Evolutionary conservation across 202 grass and related monocot species (phyloP), one percentile per base, ranked within the genome.

Genomic region (Eragrostis tef): DNA sequence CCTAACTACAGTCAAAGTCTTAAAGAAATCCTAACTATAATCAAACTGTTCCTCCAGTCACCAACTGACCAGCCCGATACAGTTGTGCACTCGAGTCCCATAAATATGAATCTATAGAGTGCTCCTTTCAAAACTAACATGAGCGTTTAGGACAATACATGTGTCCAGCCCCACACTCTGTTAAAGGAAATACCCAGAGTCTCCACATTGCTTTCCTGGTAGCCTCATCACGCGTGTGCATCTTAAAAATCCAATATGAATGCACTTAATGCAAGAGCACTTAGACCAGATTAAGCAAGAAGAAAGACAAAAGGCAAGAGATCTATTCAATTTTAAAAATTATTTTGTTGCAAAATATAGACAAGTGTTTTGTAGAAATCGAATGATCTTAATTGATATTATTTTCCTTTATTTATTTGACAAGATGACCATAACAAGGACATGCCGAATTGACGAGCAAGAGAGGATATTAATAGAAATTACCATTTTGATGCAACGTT

Each of bases 401-500:
- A n/a, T n/a, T 34, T 34, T 34, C 4, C 31, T 34, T 34, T 2
- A 34, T 34, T 2, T 34, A 54, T n/a, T 54, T n/a, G 17, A 19
- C 0, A 8, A 54, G 0, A 21, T 3, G 10, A 11, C 20, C 3
- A 57, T 21, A 12, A 59, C 5, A 39, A 39, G 29, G 54, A 11
- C n/a, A 58, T 24, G n/a, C n/a, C n/a, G n/a, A n/a, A 21, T 57
- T 3, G n/a, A 24, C 15, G 9, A 58, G 7, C n/a, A 58, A 58
- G 20, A 59, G 21, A 59, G 11, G 2, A 59, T 25, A 10, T 59
- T 25, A 59, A 59, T 25, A 59, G 8, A 34, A 51, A 71, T 43
- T 75, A 85, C 87, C 87, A 89, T 62, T 89, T 67, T 0, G 87
- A 89, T 48, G 87, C 87, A 80, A 89, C 87, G 24, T 89, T 89